A percentile compares a stretch with the other conserved stretches of the same genome.
phyloP scores from a whole-genome alignment of 768 basidiomycete genomes.

The Russula griseocarnosa region DNA sequence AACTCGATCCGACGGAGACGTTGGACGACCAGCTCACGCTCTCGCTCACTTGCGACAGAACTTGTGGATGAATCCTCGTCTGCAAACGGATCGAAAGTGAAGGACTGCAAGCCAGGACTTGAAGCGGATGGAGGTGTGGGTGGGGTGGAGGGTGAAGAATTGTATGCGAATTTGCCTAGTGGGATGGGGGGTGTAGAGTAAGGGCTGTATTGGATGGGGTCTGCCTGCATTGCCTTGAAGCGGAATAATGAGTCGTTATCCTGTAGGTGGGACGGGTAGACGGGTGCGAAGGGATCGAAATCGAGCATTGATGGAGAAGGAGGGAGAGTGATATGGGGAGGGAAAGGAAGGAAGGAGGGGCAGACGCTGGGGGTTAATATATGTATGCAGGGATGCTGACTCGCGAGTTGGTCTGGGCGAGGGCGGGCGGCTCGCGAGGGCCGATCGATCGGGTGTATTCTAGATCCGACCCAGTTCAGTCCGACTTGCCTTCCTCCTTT shows the following conservation, averaged over 20 bases:
- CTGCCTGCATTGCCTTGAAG: slow-evolving; percentile 15
- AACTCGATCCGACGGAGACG: slow-evolving; percentile 26
- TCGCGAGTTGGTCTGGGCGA: not conserved
- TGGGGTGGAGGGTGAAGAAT: not conserved
- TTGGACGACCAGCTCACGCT: slow-evolving; percentile 21
- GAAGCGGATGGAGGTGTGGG: slow-evolving; percentile 1
- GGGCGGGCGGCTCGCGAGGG: slow-evolving; percentile 2
- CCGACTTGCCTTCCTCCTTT: not conserved
- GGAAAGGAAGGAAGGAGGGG: not conserved
- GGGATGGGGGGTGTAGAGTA: slow-evolving; percentile 9
- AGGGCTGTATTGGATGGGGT: slow-evolving; percentile 11
- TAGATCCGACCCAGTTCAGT: slow-evolving; percentile 25
- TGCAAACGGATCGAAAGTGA: slow-evolving; percentile 29
- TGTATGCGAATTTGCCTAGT: not conserved
- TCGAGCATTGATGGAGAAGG: slow-evolving; percentile 15
- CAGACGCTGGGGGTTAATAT: slow-evolving; percentile 24
- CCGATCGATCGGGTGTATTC: slow-evolving; percentile 26
- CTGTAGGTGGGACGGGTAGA: slow-evolving; percentile 10
- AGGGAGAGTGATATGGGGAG: not conserved
- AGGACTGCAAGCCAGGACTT: slow-evolving; percentile 13
- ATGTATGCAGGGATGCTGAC: slow-evolving; percentile 20
- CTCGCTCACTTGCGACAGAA: slow-evolving; percentile 17
- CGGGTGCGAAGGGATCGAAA: slow-evolving; percentile 16
- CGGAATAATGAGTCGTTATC: slow-evolving; percentile 13
- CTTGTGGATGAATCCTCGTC: slow-evolving; percentile 26